phyloP scores from a whole-genome alignment of 805 yeast genomes.

The Hagleromyces aurorensis region DNA sequence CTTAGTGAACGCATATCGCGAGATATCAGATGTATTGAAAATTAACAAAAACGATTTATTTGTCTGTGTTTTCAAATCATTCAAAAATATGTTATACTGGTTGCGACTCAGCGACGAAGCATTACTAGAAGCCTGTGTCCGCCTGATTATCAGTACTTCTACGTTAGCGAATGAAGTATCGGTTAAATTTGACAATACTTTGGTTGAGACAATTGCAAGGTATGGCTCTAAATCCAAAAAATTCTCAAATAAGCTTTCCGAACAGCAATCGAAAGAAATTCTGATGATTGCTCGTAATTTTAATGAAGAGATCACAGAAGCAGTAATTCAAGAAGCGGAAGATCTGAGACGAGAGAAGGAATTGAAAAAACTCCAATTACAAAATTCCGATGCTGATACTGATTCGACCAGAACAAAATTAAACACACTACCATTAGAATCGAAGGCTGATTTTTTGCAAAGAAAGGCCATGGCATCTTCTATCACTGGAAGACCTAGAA shows the following conservation, averaged over 20 bases:
- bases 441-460: constrained; percentile 28
- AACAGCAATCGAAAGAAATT: constrained; percentile 57
- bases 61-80: constrained; percentile 48
- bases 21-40: constrained; percentile 34
- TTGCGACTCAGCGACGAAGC: constrained; percentile 74
- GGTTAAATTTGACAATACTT: constrained; percentile 42
- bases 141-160: constrained; percentile 55
- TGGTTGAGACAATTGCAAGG: constrained; percentile 50
- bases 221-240: constrained; percentile 60
- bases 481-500: constrained; percentile 23
- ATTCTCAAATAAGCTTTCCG: constrained; percentile 61
- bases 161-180: constrained; percentile 53
- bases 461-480: constrained; percentile 28
- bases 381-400: constrained; percentile 7
- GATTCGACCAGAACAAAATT: constrained; percentile 1
- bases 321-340: constrained; percentile 38
- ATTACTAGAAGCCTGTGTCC: constrained; percentile 57
- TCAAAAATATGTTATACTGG: constrained; percentile 69
- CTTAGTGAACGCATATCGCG: constrained; percentile 56
- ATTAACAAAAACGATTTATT: constrained; percentile 36
- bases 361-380: constrained; percentile 11
- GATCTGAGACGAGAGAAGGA: constrained; percentile 29
- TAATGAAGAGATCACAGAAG: constrained; percentile 47
- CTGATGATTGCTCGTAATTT: constrained; percentile 51
- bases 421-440: constrained; percentile 16